Base-by-base conservation (phyloP, 768 basidiomycete genomes). In the Kwoniella mangroviensis region DNA sequence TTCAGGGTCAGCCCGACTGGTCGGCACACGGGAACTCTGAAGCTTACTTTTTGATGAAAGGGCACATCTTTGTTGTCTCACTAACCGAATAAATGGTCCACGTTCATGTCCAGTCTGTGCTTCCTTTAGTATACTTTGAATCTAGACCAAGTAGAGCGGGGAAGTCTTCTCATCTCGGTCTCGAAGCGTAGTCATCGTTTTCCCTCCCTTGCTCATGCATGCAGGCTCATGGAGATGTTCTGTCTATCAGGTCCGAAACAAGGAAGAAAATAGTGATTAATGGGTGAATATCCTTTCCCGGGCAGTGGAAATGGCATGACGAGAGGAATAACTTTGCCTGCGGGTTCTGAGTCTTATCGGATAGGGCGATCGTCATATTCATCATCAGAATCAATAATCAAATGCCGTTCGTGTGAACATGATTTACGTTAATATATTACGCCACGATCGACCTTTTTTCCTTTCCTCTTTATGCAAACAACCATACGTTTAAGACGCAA, bases 371-470 rank as follows among this genome's bases (percentile, higher is more conserved):
- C 58, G 58, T 59, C 58, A 59, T n/a, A 5, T n/a, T 42, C 58
- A 22, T 42, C 15, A 59, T 59, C 58, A 34, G 4, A 34, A 34
- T 34, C 52, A 26, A 1, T 4, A 42, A 22, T 3, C 52, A 65
- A 56, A 65, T 65, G 53, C 53, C 53, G 63, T 65, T 41, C 22
- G 49, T 34, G 63, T 34, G 51, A 54, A 22, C 52, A 40, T 41
- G 54, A 40, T 54, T 65, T 56, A 65, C 63, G 63, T 65, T 26
- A 65, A 56, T 55, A 34, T 65, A 65, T 55, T 45, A 65, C 52
- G 63, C 63, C 63, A 65, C 63, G 63, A 65, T 65, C 63, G 63
- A 65, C 63, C 42, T n/a, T 63, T 13, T 7, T 49, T 52, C 6
- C 6, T 52, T 63, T 22, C 17, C 2, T 21, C 15, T 5, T 49